Evolutionary conservation across 2,329 filamentous ascomycete genomes (phyloP).

Genomic region (Penicillium sp.): DNA sequence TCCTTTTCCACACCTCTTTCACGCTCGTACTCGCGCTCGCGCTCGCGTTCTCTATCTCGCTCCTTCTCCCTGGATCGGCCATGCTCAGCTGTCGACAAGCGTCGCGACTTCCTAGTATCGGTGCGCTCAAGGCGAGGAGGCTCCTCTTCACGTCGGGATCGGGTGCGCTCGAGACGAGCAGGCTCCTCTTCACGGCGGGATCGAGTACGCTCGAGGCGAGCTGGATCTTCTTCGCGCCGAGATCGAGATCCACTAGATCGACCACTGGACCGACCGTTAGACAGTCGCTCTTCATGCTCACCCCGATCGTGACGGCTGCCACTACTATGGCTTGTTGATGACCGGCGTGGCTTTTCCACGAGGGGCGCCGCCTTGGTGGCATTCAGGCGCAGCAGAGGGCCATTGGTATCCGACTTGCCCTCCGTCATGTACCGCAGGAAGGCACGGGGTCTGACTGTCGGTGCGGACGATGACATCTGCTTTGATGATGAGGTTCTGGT

Average conservation of each 20-base stretch:
- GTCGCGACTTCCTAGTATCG: constrained; percentile 21
- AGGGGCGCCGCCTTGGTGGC: constrained; percentile 33
- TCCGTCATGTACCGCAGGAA: constrained; percentile 40
- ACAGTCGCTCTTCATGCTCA: constrained; percentile 27
- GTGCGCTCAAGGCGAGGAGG: constrained; percentile 20
- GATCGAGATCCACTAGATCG: constrained; percentile 29
- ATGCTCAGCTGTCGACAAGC: constrained; percentile 21
- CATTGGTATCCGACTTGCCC: constrained; percentile 43
- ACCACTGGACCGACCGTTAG: constrained; percentile 23
- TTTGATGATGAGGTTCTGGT: constrained; percentile 29
- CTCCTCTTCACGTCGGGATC: constrained; percentile 24
- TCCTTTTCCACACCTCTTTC: constrained; percentile 16
- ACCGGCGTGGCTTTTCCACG: constrained; percentile 32
- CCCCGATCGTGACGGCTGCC: constrained; percentile 20
- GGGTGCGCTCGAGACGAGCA: background rate
- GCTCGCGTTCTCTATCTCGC: constrained; percentile 12
- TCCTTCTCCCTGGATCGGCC: constrained; percentile 20
- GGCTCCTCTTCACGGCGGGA: constrained; percentile 31
- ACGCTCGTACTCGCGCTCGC: constrained; percentile 14
- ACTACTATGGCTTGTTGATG: constrained; percentile 34
- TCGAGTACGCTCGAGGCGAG: constrained; percentile 5
- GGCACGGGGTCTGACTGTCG: constrained; percentile 26
- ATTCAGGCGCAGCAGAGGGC: constrained; percentile 41
- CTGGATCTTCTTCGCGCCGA: constrained; percentile 21
- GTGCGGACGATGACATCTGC: constrained; percentile 18